Conservation (phyloP, 2,329 filamentous ascomycete genomes). For the Pseudogymnoascus sp. region DNA sequence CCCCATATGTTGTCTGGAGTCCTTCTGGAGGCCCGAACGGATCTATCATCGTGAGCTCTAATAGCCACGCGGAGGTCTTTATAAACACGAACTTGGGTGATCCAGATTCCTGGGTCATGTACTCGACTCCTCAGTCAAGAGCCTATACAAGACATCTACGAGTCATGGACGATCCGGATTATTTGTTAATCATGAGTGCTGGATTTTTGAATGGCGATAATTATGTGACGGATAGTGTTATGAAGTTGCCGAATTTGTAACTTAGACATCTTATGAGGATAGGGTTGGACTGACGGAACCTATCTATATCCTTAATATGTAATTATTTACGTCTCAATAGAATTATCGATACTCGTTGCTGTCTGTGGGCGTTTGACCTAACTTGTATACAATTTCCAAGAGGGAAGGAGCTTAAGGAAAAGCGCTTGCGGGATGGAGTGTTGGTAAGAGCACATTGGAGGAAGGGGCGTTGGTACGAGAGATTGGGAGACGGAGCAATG, state of each 20-base stretch:
- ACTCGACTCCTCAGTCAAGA: constrained; percentile 9
- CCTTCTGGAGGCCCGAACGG: constrained; percentile 37
- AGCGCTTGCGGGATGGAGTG: not conserved
- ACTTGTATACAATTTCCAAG: no score
- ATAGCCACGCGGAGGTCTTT: constrained; percentile 10
- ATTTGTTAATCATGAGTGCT: constrained; percentile 12
- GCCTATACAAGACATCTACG: constrained; percentile 11
- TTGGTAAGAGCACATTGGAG: not conserved
- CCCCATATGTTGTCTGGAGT: constrained; percentile 46
- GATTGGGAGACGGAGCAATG: not conserved
- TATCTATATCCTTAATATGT: not conserved
- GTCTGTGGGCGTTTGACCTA: no score
- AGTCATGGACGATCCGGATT: constrained; percentile 11
- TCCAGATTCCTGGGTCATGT: constrained; percentile 7
- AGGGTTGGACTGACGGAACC: no score
- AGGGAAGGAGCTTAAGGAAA: not conserved
- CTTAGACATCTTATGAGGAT: not conserved
- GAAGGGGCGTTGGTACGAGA: not conserved
- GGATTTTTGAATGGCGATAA: constrained; percentile 9
- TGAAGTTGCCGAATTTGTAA: constrained; percentile 10
- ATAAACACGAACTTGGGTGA: constrained; percentile 11
- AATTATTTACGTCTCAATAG: not conserved
- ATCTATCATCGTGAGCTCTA: constrained; percentile 38
- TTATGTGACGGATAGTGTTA: constrained; percentile 11
- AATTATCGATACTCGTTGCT: not conserved